These are phyloP conservation scores for Lentinula guzmanii DNA, from an alignment of 768 basidiomycete species.

Conservation along the genomic window DNA sequence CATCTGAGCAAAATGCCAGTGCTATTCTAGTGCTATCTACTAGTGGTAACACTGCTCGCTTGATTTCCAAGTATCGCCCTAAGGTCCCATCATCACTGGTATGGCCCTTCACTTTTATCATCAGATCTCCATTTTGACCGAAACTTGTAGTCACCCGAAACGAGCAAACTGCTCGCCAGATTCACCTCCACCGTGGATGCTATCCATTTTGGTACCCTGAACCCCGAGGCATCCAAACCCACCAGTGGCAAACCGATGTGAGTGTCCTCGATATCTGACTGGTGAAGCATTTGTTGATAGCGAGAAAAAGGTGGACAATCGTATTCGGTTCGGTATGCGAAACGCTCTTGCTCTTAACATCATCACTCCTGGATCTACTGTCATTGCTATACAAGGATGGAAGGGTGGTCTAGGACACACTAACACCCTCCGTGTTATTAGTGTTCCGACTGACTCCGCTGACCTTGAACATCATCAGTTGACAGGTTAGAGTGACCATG, in stretches of 20 bases:
- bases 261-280: conserved; percentile 21
- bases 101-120: conserved; percentile 17
- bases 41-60: conserved; percentile 91
- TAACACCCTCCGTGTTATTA: conserved; percentile 81
- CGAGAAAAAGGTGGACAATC: conserved; percentile 69
- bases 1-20: conserved; percentile 89
- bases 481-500: neutral
- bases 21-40: conserved; percentile 97
- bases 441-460: conserved; percentile 75
- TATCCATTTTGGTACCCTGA: conserved; percentile 98
- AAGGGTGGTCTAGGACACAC: conserved; percentile 96
- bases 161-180: conserved; percentile 91
- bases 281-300: neutral
- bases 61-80: conserved; percentile 96
- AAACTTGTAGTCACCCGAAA: conserved; percentile 81
- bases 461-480: conserved; percentile 42
- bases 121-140: neutral
- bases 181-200: conserved; percentile 93
- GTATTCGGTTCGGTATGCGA: conserved; percentile 83
- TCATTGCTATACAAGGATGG: conserved; percentile 99
- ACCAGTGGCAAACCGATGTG: conserved; percentile 98
- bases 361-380: conserved; percentile 81
- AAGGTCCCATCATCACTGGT: conserved; percentile 91
- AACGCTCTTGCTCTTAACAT: conserved; percentile 80
- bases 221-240: conserved; percentile 79